These are phyloP conservation scores for Phaseolus coccineus DNA, from an alignment of 331 rosid species.

Conservation along the genomic window DNA sequence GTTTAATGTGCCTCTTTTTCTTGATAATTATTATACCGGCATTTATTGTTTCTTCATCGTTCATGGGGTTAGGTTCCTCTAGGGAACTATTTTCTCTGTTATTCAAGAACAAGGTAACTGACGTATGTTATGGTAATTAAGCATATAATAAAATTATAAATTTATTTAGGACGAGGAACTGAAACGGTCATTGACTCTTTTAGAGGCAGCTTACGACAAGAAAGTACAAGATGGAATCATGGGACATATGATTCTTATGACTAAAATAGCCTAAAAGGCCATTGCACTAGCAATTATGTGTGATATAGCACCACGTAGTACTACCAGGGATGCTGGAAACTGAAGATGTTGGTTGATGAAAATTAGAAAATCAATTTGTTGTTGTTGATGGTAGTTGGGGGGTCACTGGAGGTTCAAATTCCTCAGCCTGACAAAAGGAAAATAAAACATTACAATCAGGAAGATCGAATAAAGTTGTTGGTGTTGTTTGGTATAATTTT, in stretches of 20 bases:
- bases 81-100: background rate
- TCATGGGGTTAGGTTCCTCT: constrained; percentile 11
- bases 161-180: constrained; percentile 46
- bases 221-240: constrained; percentile 49
- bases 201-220: constrained; percentile 36
- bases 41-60: constrained; percentile 1
- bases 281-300: constrained; percentile 43
- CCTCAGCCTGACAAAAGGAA: constrained; percentile 66
- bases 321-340: constrained; percentile 30
- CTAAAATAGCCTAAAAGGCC: constrained; percentile 46
- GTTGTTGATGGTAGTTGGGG: constrained; percentile 9
- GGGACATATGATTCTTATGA: constrained; percentile 50
- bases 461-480: constrained; percentile 6
- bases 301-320: constrained; percentile 31
- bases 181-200: constrained; percentile 44
- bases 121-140: constrained; percentile 1
- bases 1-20: background rate
- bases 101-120: constrained; percentile 13
- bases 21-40: constrained; percentile 15
- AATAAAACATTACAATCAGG: background rate
- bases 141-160: constrained; percentile 17
- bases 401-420: constrained; percentile 68
- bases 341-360: constrained; percentile 22
- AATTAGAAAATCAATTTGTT: constrained; percentile 19
- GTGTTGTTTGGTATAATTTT: background rate